A percentile compares a stretch with the other conserved stretches of the same genome.
phyloP scores from a whole-genome alignment of 495 filamentous ascomycete genomes.

The Oleoguttula mirabilis region DNA sequence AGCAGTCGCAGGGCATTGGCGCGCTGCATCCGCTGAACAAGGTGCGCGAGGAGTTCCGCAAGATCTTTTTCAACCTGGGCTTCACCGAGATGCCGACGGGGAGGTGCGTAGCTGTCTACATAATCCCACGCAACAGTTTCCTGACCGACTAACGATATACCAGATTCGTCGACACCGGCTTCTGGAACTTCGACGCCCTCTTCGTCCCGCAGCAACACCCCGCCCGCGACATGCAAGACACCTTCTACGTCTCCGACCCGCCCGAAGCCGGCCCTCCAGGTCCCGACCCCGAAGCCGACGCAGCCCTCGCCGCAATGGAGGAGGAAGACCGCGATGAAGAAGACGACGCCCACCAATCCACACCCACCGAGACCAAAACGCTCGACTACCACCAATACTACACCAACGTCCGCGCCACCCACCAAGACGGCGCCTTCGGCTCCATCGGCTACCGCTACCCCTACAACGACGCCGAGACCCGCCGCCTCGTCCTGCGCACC shows the following conservation, averaged over 20 bases:
- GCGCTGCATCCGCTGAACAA: conserved; percentile 91
- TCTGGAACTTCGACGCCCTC: conserved; percentile 98
- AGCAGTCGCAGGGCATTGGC: conserved; percentile 62
- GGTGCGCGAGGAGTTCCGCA: conserved; percentile 83
- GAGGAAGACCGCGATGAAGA: conserved; percentile 24
- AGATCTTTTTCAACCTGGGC: conserved; percentile 93
- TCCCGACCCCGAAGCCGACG: conserved; percentile 45
- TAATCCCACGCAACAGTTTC: conserved; percentile 28
- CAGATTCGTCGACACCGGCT: conserved; percentile 81
- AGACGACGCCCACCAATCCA: too few species aligned
- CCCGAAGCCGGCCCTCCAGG: conserved; percentile 60
- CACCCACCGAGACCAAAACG: conserved; percentile 23
- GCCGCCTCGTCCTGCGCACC: conserved; percentile 82
- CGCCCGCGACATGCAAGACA: conserved; percentile 91
- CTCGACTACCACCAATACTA: conserved; percentile 73
- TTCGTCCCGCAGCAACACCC: conserved; percentile 97
- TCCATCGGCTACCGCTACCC: conserved; percentile 92
- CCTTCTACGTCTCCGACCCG: conserved; percentile 94
- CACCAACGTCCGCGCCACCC: conserved; percentile 71
- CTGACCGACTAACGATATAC: not conserved
- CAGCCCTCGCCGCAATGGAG: conserved; percentile 29
- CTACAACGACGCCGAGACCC: conserved; percentile 78
- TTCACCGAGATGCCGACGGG: conserved; percentile 75
- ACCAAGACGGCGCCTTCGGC: conserved; percentile 76
- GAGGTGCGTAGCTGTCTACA: conserved; percentile 19